Evolutionary conservation across 1,139 yeast genomes (phyloP).

Genomic region (Geotrichum klebahnii): DNA sequence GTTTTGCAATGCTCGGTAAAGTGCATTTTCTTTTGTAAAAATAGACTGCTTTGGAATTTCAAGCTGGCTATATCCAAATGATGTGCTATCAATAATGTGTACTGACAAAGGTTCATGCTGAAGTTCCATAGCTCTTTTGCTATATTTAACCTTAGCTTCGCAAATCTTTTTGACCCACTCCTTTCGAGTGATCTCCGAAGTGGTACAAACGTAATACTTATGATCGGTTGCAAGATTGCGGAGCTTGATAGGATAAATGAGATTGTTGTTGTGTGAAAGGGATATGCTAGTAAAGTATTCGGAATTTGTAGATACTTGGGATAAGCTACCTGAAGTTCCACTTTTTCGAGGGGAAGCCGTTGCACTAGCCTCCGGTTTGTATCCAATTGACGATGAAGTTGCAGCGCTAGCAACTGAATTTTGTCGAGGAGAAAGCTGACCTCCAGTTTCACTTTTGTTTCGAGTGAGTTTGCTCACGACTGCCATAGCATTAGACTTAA

Average conservation of each 20-base stretch:
- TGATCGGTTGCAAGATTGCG: constrained; percentile 19
- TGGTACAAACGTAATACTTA: constrained; percentile 15
- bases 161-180: constrained; percentile 19
- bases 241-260: constrained; percentile 18
- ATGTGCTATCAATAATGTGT: constrained; percentile 13
- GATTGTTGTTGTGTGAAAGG: constrained; percentile 13
- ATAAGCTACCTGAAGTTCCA: constrained; percentile 1
- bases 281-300: constrained; percentile 4
- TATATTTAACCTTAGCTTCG: constrained; percentile 13
- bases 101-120: constrained; percentile 15
- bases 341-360: not conserved
- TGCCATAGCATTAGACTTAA: constrained; percentile 27
- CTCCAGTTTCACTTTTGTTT: constrained; percentile 13
- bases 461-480: constrained; percentile 16
- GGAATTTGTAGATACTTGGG: not conserved
- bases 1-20: constrained; percentile 10
- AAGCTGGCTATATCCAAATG: constrained; percentile 11
- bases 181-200: constrained; percentile 18
- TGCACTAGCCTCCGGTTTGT: not conserved
- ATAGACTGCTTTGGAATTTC: constrained; percentile 12
- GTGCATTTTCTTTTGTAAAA: constrained; percentile 10
- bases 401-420: constrained; percentile 6
- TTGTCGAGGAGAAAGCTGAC: not conserved
- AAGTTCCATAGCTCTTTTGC: constrained; percentile 4
- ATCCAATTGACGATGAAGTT: not conserved